Evolutionary conservation across 2,329 filamentous ascomycete genomes (phyloP).

Genomic region (Penicillium oxalicum): DNA sequence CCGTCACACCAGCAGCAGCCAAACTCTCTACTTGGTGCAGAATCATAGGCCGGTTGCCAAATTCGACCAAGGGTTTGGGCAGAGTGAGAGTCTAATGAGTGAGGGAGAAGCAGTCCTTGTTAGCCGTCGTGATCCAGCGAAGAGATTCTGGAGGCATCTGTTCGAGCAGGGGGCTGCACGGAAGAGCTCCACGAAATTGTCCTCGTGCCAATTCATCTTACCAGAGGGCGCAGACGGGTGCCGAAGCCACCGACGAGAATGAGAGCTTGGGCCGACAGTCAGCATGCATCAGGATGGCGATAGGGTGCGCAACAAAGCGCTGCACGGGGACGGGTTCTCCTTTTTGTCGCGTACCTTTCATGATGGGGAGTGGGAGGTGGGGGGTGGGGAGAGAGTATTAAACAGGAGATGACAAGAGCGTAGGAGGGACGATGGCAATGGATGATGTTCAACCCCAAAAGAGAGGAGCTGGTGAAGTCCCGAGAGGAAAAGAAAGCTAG

Average conservation of each 20-base stretch:
- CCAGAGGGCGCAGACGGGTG: conserved; percentile 92
- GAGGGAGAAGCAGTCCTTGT: neutral
- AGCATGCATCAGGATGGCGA: conserved; percentile 12
- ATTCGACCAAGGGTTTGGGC: conserved; percentile 95
- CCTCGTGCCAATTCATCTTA: conserved; percentile 46
- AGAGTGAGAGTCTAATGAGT: conserved; percentile 76
- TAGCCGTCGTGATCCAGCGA: conserved; percentile 10
- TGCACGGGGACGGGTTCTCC: conserved; percentile 3
- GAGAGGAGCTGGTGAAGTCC: neutral
- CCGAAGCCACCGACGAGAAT: conserved; percentile 99
- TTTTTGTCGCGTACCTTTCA: conserved; percentile 41
- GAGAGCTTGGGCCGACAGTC: conserved; percentile 57
- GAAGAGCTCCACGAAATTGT: conserved; percentile 8
- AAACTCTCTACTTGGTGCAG: conserved; percentile 95
- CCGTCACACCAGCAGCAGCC: conserved; percentile 86
- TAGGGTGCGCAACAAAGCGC: conserved; percentile 1
- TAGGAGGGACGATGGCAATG: neutral
- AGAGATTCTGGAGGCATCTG: neutral
- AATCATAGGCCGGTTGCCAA: conserved; percentile 99
- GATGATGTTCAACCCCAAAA: neutral
- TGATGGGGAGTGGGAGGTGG: conserved; percentile 24
- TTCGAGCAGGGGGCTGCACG: conserved; percentile 4
- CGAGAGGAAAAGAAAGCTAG: conserved; percentile 3
- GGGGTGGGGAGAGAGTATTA: conserved; percentile 5
- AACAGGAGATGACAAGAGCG: conserved; percentile 1